Evolutionary conservation across 768 basidiomycete species (phyloP).

Genomic region (Mycena vitilis): DNA sequence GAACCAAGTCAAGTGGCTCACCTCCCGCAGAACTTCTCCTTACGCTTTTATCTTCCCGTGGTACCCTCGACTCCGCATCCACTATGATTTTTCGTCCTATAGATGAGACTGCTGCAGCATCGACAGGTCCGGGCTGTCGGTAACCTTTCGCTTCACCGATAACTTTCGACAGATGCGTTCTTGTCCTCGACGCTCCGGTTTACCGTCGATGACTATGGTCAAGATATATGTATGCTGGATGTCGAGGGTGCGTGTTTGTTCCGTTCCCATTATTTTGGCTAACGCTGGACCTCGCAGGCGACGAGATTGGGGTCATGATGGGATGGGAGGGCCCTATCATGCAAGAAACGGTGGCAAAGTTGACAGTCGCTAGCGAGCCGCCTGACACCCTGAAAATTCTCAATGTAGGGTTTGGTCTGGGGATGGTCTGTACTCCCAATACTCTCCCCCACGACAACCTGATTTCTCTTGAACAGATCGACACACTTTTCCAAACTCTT

Average conservation of each 20-base stretch:
- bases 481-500: conserved; percentile 79
- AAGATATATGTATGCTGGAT: conserved; percentile 83
- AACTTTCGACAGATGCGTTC: too few relatives aligned
- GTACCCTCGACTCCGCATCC: conserved; percentile 47
- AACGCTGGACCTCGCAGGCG: conserved; percentile 48
- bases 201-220: conserved; percentile 75
- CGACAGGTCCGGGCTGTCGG: conserved; percentile 77
- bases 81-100: conserved; percentile 57
- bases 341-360: conserved; percentile 77
- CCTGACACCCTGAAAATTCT: conserved; percentile 70
- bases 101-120: conserved; percentile 70
- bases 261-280: too few relatives aligned
- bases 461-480: conserved; percentile 68
- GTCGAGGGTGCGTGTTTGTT: conserved; percentile 51
- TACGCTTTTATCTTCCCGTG: conserved; percentile 64
- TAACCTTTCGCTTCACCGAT: conserved; percentile 70
- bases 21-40: conserved; percentile 74
- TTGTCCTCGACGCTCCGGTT: conserved; percentile 78
- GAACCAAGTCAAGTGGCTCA: conserved; percentile 15
- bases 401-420: conserved; percentile 95
- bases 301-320: conserved; percentile 99
- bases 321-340: conserved; percentile 95
- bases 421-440: conserved; percentile 70
- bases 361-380: conserved; percentile 68
- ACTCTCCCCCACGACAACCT: conserved; percentile 4